Evolutionary conservation across 169 alveolate genomes (phyloP), one percentile per base, ranked within the genome.

Genomic region (Cryptosporidium tyzzeri): DNA sequence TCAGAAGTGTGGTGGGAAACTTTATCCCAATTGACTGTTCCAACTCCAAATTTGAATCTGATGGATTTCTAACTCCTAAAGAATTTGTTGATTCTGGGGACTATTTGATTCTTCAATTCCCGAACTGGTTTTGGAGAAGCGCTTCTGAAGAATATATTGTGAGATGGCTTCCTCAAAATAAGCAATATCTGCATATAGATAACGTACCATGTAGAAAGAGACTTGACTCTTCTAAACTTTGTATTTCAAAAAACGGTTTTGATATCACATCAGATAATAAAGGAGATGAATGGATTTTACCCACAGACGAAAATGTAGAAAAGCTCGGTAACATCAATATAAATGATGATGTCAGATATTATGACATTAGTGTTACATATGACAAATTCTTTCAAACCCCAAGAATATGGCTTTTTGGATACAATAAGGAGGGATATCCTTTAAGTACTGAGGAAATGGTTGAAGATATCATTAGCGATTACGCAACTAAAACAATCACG

Each of bases 401-500:
- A 29, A 86, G 98, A 84, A 95, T 97, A 53, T 97, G 98, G 98
- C 93, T 97, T 39, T 91, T 93, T 45, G 99, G 99, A 23, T 96
- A 95, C 86, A 94, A 94, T 85, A 96, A 94, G 92, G 71, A 92
- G 61, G 95, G 95, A n/a, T 69, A 62, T 4, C 97, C 97, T 4
- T 87, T 96, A 75, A 93, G 71, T 29, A 95, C 97, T 33, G 91
- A 91, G 16, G 95, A 96, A 92, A 96, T 97, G 73, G 95, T 95
- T 69, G 97, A 97, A 92, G 99, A 97, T 85, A 95, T 97, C 35
- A 95, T 97, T 92, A 95, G 95, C 58, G 98, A 97, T 71, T 97
- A 97, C 92, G 97, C 97, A 58, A 93, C 96, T 51, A 97, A 96
- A 92, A 96, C 99, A 16, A 97, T 95, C 58, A 97, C 99, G 1